These are phyloP conservation scores for Prunus salicina DNA, from an alignment of 306 rosid species.

Conservation along the genomic window DNA sequence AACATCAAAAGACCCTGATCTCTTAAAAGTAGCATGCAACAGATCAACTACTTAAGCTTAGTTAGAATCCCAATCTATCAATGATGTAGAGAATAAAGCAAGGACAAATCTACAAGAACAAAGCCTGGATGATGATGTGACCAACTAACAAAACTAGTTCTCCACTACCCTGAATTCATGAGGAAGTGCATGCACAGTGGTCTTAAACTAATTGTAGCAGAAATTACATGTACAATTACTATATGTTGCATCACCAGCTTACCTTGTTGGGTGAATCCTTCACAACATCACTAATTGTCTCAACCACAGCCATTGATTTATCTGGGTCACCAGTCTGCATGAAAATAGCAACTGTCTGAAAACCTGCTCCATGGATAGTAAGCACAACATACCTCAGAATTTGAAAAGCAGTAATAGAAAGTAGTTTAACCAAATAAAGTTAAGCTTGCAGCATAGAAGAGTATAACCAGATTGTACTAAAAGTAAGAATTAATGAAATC, in stretches of 20 bases:
- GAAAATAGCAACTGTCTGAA: slow-evolving; percentile 99
- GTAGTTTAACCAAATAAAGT: slow-evolving; percentile 34
- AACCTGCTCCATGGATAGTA: slow-evolving; percentile 98
- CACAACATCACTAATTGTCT: slow-evolving; percentile 63
- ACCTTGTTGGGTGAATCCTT: slow-evolving; percentile 89
- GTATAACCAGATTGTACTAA: slow-evolving; percentile 21
- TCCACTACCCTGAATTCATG: not conserved
- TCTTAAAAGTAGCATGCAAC: no score
- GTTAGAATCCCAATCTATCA: not conserved
- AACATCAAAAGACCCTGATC: no score
- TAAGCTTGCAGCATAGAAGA: slow-evolving; percentile 14
- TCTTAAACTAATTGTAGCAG: not conserved
- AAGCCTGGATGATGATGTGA: not conserved
- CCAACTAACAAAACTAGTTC: not conserved
- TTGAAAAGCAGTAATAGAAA: slow-evolving; percentile 40
- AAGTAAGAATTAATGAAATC: not conserved
- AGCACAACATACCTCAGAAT: slow-evolving; percentile 89
- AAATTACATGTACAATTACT: not conserved
- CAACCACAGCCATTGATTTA: slow-evolving; percentile 52
- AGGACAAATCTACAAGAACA: not conserved
- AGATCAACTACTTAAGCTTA: no score
- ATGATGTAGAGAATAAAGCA: not conserved
- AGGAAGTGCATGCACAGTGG: not conserved
- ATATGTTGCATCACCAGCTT: slow-evolving; percentile 23
- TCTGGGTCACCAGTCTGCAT: slow-evolving; percentile 93